Base-by-base conservation (phyloP, 163 green algal genomes). In the Scenedesmus sp. region DNA sequence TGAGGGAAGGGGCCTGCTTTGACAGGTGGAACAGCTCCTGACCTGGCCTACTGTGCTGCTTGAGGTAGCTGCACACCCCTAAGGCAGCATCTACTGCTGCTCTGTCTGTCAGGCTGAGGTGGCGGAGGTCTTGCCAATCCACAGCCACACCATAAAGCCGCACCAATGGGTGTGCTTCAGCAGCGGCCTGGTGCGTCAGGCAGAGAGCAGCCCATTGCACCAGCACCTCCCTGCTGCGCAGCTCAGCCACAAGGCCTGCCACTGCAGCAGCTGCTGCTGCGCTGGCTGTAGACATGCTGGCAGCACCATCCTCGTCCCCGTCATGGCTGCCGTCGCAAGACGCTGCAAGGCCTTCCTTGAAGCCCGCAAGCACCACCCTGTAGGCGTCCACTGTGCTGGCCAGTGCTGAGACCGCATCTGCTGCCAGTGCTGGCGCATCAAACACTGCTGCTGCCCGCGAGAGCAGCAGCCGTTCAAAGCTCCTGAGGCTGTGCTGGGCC, bases 21-120 rank as follows among this genome's bases (percentile, higher is more conserved):
- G n/a, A n/a, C n/a, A 95, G 82, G 13, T 86, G 88, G 77, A 96
- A 96, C 67, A 93, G 34, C 20, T 52, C 52, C 5, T 52, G 56
- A 1, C 88, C 90, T 8, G 64, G 52, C 73, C 62, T 16, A 0
- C 62, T 77, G 79, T 86, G 46, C 60, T 46, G 57, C 9, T 93
- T 62, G 60, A 97, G 84, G 82, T 97, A 97, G 4, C 84, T 91
- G 46, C 79, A 86, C 26, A 97, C 95, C 13, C 23, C 86, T 12
- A 95, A 88, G 7, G 91, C 85, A 5, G 94, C 94, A 88, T 95
- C 92, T 16, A 88, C 70, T 1, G 94, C 94, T 1, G 46, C 3
- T 4, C 70, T 82, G 82, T 95, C 91, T n/a, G 76, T 88, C 10
- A 96, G 91, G 81, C 94, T 88, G n/a, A 97, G 90, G 88, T 97